Evolutionary conservation across 1,139 yeast genomes (phyloP).

Genomic region (Lodderomyces orthopsilosis): DNA sequence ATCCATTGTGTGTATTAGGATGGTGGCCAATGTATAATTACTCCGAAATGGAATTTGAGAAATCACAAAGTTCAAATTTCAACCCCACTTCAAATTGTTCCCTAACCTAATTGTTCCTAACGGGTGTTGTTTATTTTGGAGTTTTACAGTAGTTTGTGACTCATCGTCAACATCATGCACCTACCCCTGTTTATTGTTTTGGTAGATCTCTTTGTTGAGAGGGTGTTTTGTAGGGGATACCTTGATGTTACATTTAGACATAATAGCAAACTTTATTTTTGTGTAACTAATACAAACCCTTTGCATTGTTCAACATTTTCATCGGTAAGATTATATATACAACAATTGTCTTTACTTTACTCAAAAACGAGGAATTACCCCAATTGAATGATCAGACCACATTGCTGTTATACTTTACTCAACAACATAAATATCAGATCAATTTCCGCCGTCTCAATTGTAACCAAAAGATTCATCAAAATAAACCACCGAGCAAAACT

Average conservation of each 20-base stretch:
- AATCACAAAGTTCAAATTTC: not conserved
- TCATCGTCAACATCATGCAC: not conserved
- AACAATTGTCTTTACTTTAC: too few species aligned
- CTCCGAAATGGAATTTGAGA: not conserved
- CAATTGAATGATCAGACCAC: not conserved
- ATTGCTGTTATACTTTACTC: not conserved
- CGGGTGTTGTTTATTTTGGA: too few species aligned
- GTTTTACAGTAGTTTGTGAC: too few species aligned
- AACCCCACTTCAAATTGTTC: too few species aligned
- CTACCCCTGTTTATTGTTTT: not conserved
- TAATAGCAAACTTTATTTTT: not conserved
- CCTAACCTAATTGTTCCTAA: too few species aligned
- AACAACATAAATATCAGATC: not conserved
- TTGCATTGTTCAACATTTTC: not conserved
- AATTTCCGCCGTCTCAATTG: not conserved
- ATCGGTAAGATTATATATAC: not conserved
- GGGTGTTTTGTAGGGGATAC: not conserved
- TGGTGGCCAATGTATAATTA: not conserved
- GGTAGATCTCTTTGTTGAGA: not conserved
- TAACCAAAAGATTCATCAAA: not conserved
- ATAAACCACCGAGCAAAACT: not conserved
- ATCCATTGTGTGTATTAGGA: too few species aligned
- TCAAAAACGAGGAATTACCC: too few species aligned
- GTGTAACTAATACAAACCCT: not conserved
- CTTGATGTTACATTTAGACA: not conserved